Evolutionary conservation across 2,329 filamentous ascomycete genomes (phyloP).

Genomic region (Stemphylium vesicarium): DNA sequence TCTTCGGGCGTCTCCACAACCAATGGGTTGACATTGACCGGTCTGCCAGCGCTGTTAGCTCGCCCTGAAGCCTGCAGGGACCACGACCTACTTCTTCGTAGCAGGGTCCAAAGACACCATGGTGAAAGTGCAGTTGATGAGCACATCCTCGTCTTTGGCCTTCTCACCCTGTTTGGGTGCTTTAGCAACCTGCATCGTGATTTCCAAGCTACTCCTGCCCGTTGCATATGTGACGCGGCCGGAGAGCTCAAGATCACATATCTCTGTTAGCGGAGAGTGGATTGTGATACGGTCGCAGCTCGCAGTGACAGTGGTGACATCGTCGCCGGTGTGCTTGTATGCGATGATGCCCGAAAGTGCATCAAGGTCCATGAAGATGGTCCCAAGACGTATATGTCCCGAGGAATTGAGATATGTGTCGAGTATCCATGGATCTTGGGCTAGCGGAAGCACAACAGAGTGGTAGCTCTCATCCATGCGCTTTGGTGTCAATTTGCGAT

Average conservation of each 20-base stretch:
- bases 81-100: slow-evolving; percentile 63
- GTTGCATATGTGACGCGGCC: slow-evolving; percentile 74
- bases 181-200: slow-evolving; percentile 75
- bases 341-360: slow-evolving; percentile 78
- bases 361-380: slow-evolving; percentile 81
- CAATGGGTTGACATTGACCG: slow-evolving; percentile 67
- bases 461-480: slow-evolving; percentile 76
- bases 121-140: slow-evolving; percentile 76
- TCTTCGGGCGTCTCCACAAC: slow-evolving; percentile 70
- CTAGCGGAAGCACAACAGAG: slow-evolving; percentile 71
- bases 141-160: slow-evolving; percentile 64
- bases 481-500: slow-evolving; percentile 68
- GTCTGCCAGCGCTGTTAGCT: slow-evolving; percentile 44
- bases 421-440: slow-evolving; percentile 76
- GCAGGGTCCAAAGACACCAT: slow-evolving; percentile 76
- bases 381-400: slow-evolving; percentile 74
- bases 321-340: slow-evolving; percentile 73
- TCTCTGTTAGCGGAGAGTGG: slow-evolving; percentile 74
- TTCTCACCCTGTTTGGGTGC: slow-evolving; percentile 65
- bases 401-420: slow-evolving; percentile 80
- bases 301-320: slow-evolving; percentile 68
- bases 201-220: slow-evolving; percentile 74
- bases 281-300: slow-evolving; percentile 70
- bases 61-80: background rate
- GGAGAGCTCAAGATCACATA: slow-evolving; percentile 78